phyloP scores from a whole-genome alignment of 176 grass and related monocot genomes.

The Zea luxurians region DNA sequence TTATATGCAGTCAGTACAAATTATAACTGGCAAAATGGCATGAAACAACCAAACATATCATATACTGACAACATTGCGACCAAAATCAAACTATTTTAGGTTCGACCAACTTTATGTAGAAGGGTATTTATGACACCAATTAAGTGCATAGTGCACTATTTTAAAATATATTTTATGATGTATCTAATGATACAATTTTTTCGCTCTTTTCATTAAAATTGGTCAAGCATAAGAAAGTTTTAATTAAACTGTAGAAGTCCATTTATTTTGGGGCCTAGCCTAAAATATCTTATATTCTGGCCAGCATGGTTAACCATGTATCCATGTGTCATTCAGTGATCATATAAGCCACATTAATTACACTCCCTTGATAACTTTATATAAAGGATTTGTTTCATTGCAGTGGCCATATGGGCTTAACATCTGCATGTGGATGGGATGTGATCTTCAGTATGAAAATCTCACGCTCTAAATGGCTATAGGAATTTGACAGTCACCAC shows the following conservation, averaged over 20 bases:
- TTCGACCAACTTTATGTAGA: background rate
- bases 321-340: background rate
- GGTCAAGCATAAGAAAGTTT: background rate
- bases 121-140: background rate
- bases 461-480: background rate
- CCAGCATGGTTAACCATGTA: background rate
- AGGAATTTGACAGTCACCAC: background rate
- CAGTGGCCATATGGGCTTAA: too few species aligned
- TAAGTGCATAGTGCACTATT: background rate
- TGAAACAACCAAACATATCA: too few species aligned
- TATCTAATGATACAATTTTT: background rate
- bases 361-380: background rate
- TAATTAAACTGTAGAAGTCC: background rate
- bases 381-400: background rate
- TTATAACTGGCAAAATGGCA: too few species aligned
- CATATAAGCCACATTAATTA: background rate
- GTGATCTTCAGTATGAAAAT: conserved; percentile 1
- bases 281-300: background rate
- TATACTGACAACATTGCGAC: background rate
- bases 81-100: background rate
- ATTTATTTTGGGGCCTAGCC: too few species aligned
- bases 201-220: background rate
- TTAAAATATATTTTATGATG: background rate
- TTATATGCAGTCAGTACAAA: too few species aligned
- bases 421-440: conserved; percentile 17